phyloP scores from a whole-genome alignment of 2,329 filamentous ascomycete species.

The Trichoderma sp. region DNA sequence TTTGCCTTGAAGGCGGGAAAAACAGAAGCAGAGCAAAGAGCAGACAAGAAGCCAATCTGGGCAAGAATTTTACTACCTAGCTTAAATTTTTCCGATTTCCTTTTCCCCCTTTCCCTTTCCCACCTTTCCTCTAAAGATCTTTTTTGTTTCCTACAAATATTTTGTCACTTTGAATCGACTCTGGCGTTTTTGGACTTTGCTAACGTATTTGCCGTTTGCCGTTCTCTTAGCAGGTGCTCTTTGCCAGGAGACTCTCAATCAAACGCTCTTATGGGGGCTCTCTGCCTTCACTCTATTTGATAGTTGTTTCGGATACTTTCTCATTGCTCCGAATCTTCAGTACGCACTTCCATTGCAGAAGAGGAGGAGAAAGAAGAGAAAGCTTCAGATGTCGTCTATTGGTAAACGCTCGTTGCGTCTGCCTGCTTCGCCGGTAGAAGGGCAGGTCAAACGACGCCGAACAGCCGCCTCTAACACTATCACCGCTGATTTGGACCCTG shows the following conservation, averaged over 20 bases:
- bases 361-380: not conserved
- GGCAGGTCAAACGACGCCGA: slow-evolving; percentile 19
- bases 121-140: too few relatives aligned
- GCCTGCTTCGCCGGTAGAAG: slow-evolving; percentile 5
- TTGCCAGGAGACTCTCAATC: not conserved
- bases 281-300: not conserved
- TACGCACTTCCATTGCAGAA: not conserved
- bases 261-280: not conserved
- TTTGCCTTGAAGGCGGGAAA: not conserved
- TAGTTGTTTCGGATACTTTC: not conserved
- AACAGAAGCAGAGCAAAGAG: not conserved
- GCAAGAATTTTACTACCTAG: not conserved
- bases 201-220: not conserved
- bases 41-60: not conserved
- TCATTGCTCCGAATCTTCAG: not conserved
- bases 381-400: not conserved
- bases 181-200: not conserved
- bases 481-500: not conserved
- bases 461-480: not conserved
- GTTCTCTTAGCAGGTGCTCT: not conserved
- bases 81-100: not conserved
- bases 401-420: slow-evolving; percentile 14
- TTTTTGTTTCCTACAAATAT: too few relatives aligned
- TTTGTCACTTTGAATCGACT: not conserved
- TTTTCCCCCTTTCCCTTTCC: not conserved